These are phyloP conservation scores for Diaporthe amygdali DNA, from an alignment of 2,329 filamentous ascomycete species.

Conservation along the genomic window DNA sequence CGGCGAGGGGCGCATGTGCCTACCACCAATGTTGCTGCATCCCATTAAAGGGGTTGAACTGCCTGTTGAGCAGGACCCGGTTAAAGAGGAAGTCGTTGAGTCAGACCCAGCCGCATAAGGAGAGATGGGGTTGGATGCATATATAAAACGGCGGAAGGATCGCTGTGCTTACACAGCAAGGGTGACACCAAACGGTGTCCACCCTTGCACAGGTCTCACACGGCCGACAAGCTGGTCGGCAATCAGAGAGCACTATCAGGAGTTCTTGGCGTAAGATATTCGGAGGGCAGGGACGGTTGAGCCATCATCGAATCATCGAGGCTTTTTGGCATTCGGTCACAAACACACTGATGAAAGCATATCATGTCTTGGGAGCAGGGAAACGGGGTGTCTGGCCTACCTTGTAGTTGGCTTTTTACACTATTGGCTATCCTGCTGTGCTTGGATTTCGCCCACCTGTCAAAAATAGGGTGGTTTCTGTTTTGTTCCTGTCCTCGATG, in stretches of 20 bases:
- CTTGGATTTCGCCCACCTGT: slow-evolving; percentile 3
- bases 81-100: slow-evolving; percentile 49
- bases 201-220: background rate
- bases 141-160: slow-evolving; percentile 13
- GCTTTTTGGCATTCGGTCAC: background rate
- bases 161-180: slow-evolving; percentile 13
- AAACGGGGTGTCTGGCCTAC: background rate
- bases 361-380: slow-evolving; percentile 1
- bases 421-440: slow-evolving; percentile 1
- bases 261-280: slow-evolving; percentile 19
- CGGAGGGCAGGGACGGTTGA: background rate
- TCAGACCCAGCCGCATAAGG: slow-evolving; percentile 54
- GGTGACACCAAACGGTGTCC: slow-evolving; percentile 1
- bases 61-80: slow-evolving; percentile 62
- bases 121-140: background rate
- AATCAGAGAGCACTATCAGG: background rate
- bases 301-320: background rate
- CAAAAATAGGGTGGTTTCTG: background rate
- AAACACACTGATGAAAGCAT: background rate
- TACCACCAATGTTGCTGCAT: slow-evolving; percentile 88
- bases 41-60: slow-evolving; percentile 80
- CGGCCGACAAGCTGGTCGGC: background rate
- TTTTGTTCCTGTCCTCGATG: background rate
- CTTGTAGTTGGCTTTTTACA: background rate
- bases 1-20: slow-evolving; percentile 85